A percentile compares a stretch with the other conserved stretches of the same genome.
Conservation (phyloP, 2,329 filamentous ascomycete species). For the Plectosphaerella cucumerina region DNA sequence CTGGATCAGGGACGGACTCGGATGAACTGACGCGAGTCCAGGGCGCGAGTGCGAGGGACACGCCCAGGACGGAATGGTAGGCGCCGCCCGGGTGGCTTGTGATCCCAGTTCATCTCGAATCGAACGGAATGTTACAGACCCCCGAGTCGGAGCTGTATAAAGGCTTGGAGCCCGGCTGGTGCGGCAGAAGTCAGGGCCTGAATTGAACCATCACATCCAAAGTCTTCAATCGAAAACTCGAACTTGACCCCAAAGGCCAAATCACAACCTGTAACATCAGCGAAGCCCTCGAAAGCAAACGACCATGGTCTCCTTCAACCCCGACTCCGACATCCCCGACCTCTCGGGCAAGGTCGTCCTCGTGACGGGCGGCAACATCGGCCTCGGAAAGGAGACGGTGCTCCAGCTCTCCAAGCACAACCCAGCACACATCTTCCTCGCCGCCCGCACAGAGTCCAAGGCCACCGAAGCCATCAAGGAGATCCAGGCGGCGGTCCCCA, state of each 20-base stretch:
- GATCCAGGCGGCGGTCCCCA: slow-evolving; percentile 21
- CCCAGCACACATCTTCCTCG: slow-evolving; percentile 11
- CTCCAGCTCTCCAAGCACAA: slow-evolving; percentile 10
- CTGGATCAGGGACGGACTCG: too few relatives aligned
- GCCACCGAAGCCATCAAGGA: slow-evolving; percentile 30
- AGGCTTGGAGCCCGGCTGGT: too few relatives aligned
- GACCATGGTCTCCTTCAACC: slow-evolving; percentile 7
- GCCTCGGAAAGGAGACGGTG: slow-evolving; percentile 17
- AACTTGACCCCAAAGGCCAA: not conserved
- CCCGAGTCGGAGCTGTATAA: too few relatives aligned
- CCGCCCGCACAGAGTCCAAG: slow-evolving; percentile 15
- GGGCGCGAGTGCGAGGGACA: too few relatives aligned
- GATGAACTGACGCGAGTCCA: too few relatives aligned
- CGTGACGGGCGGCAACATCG: slow-evolving; percentile 17
- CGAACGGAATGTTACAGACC: too few relatives aligned
- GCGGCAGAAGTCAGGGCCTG: too few relatives aligned
- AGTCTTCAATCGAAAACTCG: not conserved
- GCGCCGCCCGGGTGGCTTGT: too few relatives aligned
- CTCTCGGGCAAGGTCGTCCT: slow-evolving; percentile 10
- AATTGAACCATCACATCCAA: not conserved
- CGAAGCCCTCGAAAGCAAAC: too few relatives aligned
- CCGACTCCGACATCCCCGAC: slow-evolving; percentile 9
- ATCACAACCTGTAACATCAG: not conserved
- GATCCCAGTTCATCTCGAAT: too few relatives aligned
- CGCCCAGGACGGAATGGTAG: too few relatives aligned